These are phyloP conservation scores for Termitomyces sp. DNA, from an alignment of 768 basidiomycete species.

Conservation along the genomic window DNA sequence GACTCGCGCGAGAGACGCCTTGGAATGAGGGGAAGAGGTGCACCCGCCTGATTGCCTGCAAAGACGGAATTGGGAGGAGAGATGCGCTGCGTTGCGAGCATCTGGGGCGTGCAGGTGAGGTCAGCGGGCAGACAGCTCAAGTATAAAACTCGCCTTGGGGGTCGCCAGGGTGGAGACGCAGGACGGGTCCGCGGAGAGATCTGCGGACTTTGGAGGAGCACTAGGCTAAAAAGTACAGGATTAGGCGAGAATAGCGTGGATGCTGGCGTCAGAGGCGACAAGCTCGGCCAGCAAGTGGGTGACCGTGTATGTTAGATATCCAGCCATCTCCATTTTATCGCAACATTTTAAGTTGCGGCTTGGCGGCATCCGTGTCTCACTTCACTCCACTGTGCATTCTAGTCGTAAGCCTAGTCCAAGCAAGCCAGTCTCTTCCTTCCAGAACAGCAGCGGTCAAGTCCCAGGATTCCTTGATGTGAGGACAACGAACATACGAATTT, in stretches of 20 bases:
- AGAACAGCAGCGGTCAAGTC: neutral
- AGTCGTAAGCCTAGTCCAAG: neutral
- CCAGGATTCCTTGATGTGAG: too few relatives aligned
- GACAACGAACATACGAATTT: neutral
- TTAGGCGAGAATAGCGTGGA: conserved; percentile 5
- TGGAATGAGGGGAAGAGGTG: conserved; percentile 60
- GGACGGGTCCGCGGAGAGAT: conserved; percentile 5
- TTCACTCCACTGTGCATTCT: conserved; percentile 2
- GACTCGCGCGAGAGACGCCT: conserved; percentile 35
- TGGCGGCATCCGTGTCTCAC: conserved; percentile 6
- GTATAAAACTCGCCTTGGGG: conserved; percentile 1
- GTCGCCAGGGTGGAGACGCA: neutral
- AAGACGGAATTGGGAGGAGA: conserved; percentile 26
- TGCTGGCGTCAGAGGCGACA: neutral
- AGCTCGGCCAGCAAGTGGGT: conserved; percentile 1
- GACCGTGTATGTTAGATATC: neutral
- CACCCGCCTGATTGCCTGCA: conserved; percentile 41
- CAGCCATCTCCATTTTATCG: conserved; percentile 8
- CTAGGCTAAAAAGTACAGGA: conserved; percentile 4
- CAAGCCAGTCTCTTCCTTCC: neutral
- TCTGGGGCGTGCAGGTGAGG: conserved; percentile 16
- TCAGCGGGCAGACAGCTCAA: neutral
- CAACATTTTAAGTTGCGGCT: conserved; percentile 8
- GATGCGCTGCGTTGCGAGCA: conserved; percentile 44
- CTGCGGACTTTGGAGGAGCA: conserved; percentile 1